Base-by-base conservation (phyloP, 2,329 filamentous ascomycete genomes). In the Amauroascus verrucosus region DNA sequence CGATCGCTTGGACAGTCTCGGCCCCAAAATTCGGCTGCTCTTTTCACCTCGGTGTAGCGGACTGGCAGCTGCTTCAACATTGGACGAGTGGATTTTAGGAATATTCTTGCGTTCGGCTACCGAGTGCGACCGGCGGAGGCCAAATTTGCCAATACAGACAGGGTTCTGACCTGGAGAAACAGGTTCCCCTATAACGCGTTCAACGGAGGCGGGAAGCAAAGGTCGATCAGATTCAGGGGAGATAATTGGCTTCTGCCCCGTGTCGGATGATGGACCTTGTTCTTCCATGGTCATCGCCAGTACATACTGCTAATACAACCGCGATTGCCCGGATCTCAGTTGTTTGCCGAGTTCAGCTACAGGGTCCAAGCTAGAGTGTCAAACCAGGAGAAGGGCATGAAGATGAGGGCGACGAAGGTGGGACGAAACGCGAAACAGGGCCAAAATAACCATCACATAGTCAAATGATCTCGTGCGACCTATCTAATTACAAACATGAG, bases 21-120 rank as follows among this genome's bases (percentile, higher is more conserved):
- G 67, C 54, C 66, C 67, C 57, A 74, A 61, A 33, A 70, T 63
- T 52, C 84, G 82, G 50, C 72, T 70, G 54, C 77, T 78, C 60
- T 77, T 70, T 61, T 6, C 38, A 6, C 16, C 48, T 4, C 20
- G 26, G 14, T 2, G 67, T 38, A 28, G 2, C 9, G 13, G 20
- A 35, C 62, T 64, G 30, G 66, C 61, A 56, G 66, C 62, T 56
- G 60, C 69, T 57, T 63, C 62, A 58, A 62, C 66, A 41, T 61
- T 53, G 43, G 64, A 62, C 45, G 65, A 53, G 54, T 62, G 65
- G 46, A 57, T 61, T 56, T 63, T 66, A 22, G 63, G 59, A 24
- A 62, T 56, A 46, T 63, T 62, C 56, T 61, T 64, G 43, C 62
- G 61, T 55, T 69, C 66, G 56, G 67, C 62, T 49, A 70, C 65